A percentile compares a stretch with the other conserved stretches of the same genome.
Evolutionary conservation across 1,284 basidiomycete genomes (phyloP).

Genomic region (Neolentinus lepideus): DNA sequence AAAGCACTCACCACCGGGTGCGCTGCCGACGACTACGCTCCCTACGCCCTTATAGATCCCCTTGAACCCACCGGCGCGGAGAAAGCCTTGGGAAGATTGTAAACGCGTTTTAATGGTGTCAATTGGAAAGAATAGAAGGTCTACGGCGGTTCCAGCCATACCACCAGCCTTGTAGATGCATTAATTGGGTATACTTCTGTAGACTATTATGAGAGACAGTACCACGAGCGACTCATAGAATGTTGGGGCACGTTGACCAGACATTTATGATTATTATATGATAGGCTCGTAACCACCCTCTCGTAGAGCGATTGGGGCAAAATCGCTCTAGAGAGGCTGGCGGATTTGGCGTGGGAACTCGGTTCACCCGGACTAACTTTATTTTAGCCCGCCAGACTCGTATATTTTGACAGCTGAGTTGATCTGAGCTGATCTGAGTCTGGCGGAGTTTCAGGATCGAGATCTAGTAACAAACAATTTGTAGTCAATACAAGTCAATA

Average conservation of each 20-base stretch:
- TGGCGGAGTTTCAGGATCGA: no score
- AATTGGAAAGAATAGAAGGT: conserved; percentile 93
- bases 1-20: conserved; percentile 77
- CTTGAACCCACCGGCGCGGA: conserved; percentile 80
- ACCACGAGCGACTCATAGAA: conserved; percentile 36
- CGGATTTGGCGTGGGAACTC: no score
- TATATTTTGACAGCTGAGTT: no score
- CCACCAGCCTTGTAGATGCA: conserved; percentile 64
- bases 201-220: conserved; percentile 7
- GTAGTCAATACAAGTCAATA: no score
- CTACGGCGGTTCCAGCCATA: conserved; percentile 83
- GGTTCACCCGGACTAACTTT: no score
- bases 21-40: conserved; percentile 92
- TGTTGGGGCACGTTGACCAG: conserved; percentile 15
- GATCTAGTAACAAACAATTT: no score
- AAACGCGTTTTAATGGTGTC: conserved; percentile 96
- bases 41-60: conserved; percentile 95
- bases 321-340: no score
- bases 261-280: background rate
- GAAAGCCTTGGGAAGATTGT: conserved; percentile 86
- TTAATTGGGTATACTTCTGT: background rate
- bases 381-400: no score
- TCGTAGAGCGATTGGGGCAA: background rate
- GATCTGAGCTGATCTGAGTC: no score
- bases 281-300: no score